Evolutionary conservation across 2,329 filamentous ascomycete species (phyloP).

Genomic region (Sphaerulina musiva): DNA sequence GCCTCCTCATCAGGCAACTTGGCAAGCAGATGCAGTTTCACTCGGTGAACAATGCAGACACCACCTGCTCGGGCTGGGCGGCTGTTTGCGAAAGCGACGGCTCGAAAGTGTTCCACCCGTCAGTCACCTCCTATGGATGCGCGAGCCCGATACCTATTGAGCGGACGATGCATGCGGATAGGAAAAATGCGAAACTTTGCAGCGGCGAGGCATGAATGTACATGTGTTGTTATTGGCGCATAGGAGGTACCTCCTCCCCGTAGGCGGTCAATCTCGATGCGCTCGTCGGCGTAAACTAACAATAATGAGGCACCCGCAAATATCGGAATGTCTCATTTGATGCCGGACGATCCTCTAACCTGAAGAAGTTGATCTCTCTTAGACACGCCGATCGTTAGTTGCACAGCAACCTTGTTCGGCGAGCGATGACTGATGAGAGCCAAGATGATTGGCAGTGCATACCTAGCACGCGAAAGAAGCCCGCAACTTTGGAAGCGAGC

Average conservation of each 20-base stretch:
- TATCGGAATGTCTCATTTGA: neutral
- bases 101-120: neutral
- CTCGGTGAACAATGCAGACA: neutral
- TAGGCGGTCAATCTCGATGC: too few species aligned
- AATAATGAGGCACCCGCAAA: neutral
- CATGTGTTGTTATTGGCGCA: too few species aligned
- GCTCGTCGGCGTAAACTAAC: too few species aligned
- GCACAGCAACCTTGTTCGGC: conserved; percentile 9
- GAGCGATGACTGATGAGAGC: conserved; percentile 9
- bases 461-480: conserved; percentile 4
- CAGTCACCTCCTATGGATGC: too few species aligned
- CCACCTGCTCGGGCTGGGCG: neutral
- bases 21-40: neutral
- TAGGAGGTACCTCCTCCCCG: too few species aligned
- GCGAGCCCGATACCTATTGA: too few species aligned
- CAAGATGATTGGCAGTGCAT: conserved; percentile 8
- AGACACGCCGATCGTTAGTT: conserved; percentile 9
- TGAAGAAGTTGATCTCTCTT: conserved; percentile 7
- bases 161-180: too few species aligned
- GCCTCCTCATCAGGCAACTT: neutral
- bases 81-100: neutral
- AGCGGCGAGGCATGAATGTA: too few species aligned
- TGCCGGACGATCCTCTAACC: conserved; percentile 8
- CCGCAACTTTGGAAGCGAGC: neutral
- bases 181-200: too few species aligned